Evolutionary conservation across 257 asterid species (phyloP), one percentile per base, ranked within the genome.

Genomic region (Catharanthus roseus): DNA sequence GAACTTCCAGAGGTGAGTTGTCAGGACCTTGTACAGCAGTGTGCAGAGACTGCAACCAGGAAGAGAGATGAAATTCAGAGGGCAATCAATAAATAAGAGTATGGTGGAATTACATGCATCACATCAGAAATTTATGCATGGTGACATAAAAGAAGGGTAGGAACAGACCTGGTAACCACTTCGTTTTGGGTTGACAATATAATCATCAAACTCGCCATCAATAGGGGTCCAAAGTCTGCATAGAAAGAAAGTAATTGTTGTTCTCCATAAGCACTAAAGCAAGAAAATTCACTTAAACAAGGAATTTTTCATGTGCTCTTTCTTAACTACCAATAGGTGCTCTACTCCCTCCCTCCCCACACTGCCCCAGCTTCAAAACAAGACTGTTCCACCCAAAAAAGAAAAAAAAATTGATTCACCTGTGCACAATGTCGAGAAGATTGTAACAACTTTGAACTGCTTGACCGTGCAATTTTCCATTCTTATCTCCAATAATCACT

Each of bases 11-110:
- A 75, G 96, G 87, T 71, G 89, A 86, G 77, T 74, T 85, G 80
- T 89, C 96, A n/a, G 98, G 96, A 68, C 96, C 98, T 80, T 82
- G 96, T 61, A 89, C 96, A 60, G 98, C 97, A 71, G 98, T 89
- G 89, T 91, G 96, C 73, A 91, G 88, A 58, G 98, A 93, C 97
- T 89, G 86, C 69, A 76, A 83, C 77, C 44, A 70, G 72, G 51
- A 72, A 77, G 66, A 72, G 29, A 69, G 70, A 71, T 81, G 73
- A 75, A 80, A 76, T 47, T 62, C 60, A 24, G 67, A 65, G 69
- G 69, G 75, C 75, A 72, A 56, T 72, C 78, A 79, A 51, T 71
- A 83, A 79, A 51, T 71, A 83, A 72, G 49, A 71, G 34, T 65
- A 67, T 29, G 62, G 21, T 16, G 53, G 31, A 13, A 58, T 54